A percentile compares a stretch with the other conserved stretches of the same genome.
Conservation (phyloP, 2,329 filamentous ascomycete species). For the Fusarium vanettenii region DNA sequence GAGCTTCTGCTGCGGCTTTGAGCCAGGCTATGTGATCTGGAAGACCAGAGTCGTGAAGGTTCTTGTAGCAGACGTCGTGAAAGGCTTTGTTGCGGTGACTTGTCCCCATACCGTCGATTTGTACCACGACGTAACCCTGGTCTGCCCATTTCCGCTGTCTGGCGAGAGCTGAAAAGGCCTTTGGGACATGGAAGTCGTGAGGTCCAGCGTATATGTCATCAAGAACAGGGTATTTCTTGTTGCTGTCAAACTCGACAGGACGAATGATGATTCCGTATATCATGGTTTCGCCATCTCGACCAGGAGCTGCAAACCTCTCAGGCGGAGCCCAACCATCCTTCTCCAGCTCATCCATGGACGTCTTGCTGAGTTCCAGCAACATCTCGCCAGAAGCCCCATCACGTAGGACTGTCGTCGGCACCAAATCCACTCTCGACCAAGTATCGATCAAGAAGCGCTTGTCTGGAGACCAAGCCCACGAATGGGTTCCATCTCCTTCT, state of each 20-base stretch:
- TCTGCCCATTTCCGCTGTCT: constrained; percentile 39
- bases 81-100: constrained; percentile 46
- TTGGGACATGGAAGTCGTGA: constrained; percentile 41
- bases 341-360: constrained; percentile 1
- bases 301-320: constrained; percentile 40
- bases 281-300: constrained; percentile 41
- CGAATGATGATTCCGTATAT: constrained; percentile 45
- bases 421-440: constrained; percentile 43
- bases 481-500: constrained; percentile 43
- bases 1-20: constrained; percentile 39
- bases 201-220: constrained; percentile 47
- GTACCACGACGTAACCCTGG: constrained; percentile 46
- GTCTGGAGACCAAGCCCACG: constrained; percentile 38
- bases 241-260: constrained; percentile 38
- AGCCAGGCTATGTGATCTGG: constrained; percentile 47
- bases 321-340: constrained; percentile 28
- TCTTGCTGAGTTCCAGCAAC: constrained; percentile 30
- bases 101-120: constrained; percentile 48
- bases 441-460: constrained; percentile 38
- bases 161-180: constrained; percentile 33
- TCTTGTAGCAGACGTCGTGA: constrained; percentile 47
- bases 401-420: constrained; percentile 34
- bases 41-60: constrained; percentile 44
- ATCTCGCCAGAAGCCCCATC: constrained; percentile 27
- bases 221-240: constrained; percentile 43